Base-by-base conservation (phyloP, 139 green algal genomes). In the Picochlorum sp. region DNA sequence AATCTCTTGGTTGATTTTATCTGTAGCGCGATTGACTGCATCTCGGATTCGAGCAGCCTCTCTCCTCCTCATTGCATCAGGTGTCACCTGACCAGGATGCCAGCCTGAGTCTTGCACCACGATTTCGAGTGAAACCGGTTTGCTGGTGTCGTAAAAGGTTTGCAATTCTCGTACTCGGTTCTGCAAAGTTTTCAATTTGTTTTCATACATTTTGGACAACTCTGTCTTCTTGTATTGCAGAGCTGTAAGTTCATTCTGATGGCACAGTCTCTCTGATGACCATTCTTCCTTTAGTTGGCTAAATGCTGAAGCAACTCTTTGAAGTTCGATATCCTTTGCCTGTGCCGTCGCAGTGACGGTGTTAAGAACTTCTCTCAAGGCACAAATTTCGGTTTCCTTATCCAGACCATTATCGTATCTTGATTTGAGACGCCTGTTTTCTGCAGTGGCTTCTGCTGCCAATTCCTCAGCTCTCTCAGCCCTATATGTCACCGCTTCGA, bases 291-390 rank as follows among this genome's bases (percentile, higher is more conserved):
- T 41, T n/a, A 12, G 12, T n/a, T 9, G 12, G 9, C 35, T 9
- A n/a, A 41, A 41, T 41, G 35, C 35, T n/a, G 35, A 9, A 12
- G 10, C 9, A 18, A 24, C 47, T 18, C 10, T 12, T 9, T 12
- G 47, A 9, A 55, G 9, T 31, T 9, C 47, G 9, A 12, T 12
- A 31, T 18, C 25, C 47, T 55, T 12, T 33, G 47, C 47, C 47
- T 37, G 26, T 33, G 47, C 47, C 9, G 12, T 18, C 12, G 9
- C 10, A 18, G 12, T 9, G 25, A 12, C 47, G 12, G 20, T 18
- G 4, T 59, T 12, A 0, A 59, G 18, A 51, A 59, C 52, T 22
- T 44, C 25, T 45, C 53, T 51, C 52, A 59, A 45, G 18, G 52
- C 52, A n/a, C 53, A 28, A 0, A 59, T 20, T 59, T 59, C 52